Evolutionary conservation across 371 early-diverging fungal genomes (phyloP).

Genomic region (Actinomucor elegans): DNA sequence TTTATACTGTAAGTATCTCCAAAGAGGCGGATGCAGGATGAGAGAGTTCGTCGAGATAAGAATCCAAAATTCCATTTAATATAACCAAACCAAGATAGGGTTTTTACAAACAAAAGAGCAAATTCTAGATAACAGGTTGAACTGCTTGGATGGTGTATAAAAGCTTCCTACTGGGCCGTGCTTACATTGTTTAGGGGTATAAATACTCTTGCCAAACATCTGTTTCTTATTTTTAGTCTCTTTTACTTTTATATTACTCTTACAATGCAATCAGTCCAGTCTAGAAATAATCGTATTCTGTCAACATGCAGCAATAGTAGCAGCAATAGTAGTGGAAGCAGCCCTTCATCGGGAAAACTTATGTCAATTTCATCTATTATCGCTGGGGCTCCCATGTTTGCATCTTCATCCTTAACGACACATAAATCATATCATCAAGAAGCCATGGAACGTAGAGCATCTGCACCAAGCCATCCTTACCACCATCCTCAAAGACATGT

Average conservation of each 20-base stretch:
- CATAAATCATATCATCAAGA: slow-evolving; percentile 16
- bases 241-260: background rate
- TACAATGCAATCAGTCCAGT: slow-evolving; percentile 15
- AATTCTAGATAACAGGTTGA: slow-evolving; percentile 12
- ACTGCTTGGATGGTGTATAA: slow-evolving; percentile 2
- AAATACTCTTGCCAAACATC: background rate
- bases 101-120: slow-evolving; percentile 17
- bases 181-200: slow-evolving; percentile 14
- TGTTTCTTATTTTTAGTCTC: slow-evolving; percentile 1
- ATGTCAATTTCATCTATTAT: slow-evolving; percentile 47
- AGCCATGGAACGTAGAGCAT: slow-evolving; percentile 20
- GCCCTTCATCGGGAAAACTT: slow-evolving; percentile 16
- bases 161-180: slow-evolving; percentile 16
- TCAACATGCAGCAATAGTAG: slow-evolving; percentile 9
- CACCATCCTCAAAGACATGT: slow-evolving; percentile 12
- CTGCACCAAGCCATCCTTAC: slow-evolving; percentile 20
- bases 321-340: background rate
- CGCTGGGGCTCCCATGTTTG: slow-evolving; percentile 22
- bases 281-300: slow-evolving; percentile 8
- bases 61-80: slow-evolving; percentile 18
- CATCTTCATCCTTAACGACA: slow-evolving; percentile 8
- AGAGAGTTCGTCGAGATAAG: slow-evolving; percentile 14
- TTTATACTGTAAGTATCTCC: background rate
- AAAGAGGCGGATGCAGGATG: slow-evolving; percentile 16
- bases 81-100: slow-evolving; percentile 21